These are phyloP conservation scores for Serpula lacrymans DNA, from an alignment of 768 basidiomycete genomes.

Conservation along the genomic window DNA sequence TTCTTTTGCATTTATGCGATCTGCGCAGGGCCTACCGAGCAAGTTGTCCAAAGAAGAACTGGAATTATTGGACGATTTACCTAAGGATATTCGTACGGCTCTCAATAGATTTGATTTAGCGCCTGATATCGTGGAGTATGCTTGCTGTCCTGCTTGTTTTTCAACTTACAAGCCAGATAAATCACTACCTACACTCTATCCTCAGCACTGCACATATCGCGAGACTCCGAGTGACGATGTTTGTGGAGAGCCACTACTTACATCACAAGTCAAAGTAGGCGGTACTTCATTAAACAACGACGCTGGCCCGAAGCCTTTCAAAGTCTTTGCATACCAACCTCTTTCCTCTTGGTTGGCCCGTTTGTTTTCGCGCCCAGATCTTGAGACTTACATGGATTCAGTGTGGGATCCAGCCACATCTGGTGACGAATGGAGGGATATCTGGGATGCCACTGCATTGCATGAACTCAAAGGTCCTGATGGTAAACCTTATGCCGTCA, in stretches of 20 bases:
- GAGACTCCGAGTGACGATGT: conserved; percentile 6
- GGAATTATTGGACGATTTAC: conserved; percentile 4
- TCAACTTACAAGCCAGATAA: conserved; percentile 14
- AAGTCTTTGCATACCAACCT: conserved; percentile 18
- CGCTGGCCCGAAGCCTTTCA: not conserved
- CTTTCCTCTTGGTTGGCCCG: conserved; percentile 22
- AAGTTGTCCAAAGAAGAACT: not conserved
- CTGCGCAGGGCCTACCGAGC: not conserved
- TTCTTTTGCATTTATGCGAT: not conserved
- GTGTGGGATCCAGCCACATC: not conserved
- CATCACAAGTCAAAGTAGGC: not conserved
- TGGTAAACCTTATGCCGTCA: conserved; percentile 18
- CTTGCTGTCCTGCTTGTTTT: conserved; percentile 27
- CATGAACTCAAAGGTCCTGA: conserved; percentile 20
- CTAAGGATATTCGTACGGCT: conserved; percentile 12
- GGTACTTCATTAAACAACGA: not conserved
- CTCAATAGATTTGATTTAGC: conserved; percentile 13
- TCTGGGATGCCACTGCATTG: conserved; percentile 24
- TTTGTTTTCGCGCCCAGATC: conserved; percentile 19
- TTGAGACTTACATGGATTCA: conserved; percentile 23
- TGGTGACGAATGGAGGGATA: conserved; percentile 12
- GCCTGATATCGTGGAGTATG: conserved; percentile 11
- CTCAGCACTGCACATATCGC: conserved; percentile 17
- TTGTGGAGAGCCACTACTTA: conserved; percentile 5
- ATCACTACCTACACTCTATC: too few species aligned